Conservation (phyloP, 768 basidiomycete species). For the Myochromella boudieri region DNA sequence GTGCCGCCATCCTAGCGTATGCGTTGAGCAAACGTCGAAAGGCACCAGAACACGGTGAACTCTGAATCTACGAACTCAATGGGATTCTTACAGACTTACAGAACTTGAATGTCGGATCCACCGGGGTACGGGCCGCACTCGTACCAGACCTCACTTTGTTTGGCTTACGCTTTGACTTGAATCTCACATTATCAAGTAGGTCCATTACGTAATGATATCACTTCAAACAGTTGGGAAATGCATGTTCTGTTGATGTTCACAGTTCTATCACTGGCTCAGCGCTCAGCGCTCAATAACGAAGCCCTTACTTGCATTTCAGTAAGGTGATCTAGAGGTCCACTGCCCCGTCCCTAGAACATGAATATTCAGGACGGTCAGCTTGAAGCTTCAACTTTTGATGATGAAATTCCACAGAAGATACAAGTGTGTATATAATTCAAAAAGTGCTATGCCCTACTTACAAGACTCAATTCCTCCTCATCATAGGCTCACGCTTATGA, state of each 20-base stretch:
- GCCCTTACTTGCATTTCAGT: not conserved
- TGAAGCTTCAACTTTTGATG: too few species aligned
- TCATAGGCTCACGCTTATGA: conserved; percentile 5
- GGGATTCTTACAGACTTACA: not conserved
- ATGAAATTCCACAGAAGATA: too few species aligned
- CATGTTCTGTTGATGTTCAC: too few species aligned
- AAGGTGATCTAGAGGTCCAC: too few species aligned
- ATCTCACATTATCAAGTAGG: not conserved
- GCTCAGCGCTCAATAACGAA: too few species aligned
- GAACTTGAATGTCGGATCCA: not conserved
- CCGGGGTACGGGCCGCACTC: not conserved
- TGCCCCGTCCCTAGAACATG: too few species aligned
- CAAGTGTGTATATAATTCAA: too few species aligned
- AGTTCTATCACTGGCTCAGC: too few species aligned
- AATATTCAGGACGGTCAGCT: too few species aligned
- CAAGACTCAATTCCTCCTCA: too few species aligned
- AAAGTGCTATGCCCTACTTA: too few species aligned
- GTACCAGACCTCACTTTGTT: not conserved
- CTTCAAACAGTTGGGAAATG: not conserved
- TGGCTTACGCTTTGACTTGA: not conserved
- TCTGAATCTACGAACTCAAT: not conserved
- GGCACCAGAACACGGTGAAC: not conserved
- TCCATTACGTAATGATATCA: not conserved
- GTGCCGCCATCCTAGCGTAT: conserved; percentile 19
- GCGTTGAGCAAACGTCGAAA: not conserved